Conservation (phyloP, 805 yeast genomes). For the Yarrowia osloensis region DNA sequence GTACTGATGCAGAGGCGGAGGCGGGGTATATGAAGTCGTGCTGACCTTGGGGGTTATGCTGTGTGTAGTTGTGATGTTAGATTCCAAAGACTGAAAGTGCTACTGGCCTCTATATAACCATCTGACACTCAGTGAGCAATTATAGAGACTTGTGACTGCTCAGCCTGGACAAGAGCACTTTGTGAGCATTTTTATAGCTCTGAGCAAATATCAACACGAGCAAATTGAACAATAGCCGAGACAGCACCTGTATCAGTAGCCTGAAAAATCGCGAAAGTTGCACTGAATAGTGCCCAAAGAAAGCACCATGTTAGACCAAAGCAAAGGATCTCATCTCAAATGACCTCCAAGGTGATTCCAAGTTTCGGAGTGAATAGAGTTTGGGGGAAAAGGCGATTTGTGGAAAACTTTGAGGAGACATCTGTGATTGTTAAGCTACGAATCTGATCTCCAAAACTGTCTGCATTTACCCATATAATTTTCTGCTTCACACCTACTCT, state of each 20-base stretch:
- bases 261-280: too few species aligned
- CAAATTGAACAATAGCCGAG: neutral
- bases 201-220: slow-evolving; percentile 3
- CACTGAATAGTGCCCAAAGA: too few species aligned
- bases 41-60: slow-evolving; percentile 20
- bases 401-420: too few species aligned
- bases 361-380: neutral
- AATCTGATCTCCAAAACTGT: too few species aligned
- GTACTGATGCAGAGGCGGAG: neutral
- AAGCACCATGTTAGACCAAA: too few species aligned
- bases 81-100: neutral
- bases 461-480: too few species aligned
- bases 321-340: too few species aligned
- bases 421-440: too few species aligned
- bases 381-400: neutral
- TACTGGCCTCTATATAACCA: neutral
- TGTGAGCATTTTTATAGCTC: neutral
- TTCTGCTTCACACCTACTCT: too few species aligned
- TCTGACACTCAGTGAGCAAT: neutral
- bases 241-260: too few species aligned
- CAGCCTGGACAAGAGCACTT: neutral
- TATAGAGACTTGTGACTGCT: neutral
- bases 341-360: slow-evolving; percentile 1
- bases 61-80: neutral
- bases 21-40: neutral